These are phyloP conservation scores for Cenchrus fungigraminus DNA, from an alignment of 176 grass and related monocot species.

Conservation along the genomic window DNA sequence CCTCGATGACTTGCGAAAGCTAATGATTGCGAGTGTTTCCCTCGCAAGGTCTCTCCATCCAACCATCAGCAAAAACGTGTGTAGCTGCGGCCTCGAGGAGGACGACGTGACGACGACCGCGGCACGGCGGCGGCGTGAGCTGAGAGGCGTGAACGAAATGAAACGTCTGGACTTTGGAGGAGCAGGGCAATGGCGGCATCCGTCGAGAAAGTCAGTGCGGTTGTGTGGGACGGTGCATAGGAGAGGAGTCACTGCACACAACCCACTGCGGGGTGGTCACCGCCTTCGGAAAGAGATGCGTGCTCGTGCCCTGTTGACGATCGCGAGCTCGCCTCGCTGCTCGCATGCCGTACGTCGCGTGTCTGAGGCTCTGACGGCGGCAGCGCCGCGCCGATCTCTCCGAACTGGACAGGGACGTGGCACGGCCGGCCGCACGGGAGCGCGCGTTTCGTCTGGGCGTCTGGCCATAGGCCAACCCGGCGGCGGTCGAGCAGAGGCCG, in stretches of 20 bases:
- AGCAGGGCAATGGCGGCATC: background rate
- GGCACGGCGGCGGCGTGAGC: background rate
- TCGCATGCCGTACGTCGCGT: no score
- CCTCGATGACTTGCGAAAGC: constrained; percentile 5
- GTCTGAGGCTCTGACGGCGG: no score
- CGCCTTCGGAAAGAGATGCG: background rate
- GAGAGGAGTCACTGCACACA: no score
- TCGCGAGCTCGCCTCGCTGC: background rate
- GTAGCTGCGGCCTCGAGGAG: background rate
- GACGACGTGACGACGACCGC: background rate
- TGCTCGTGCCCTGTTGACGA: no score
- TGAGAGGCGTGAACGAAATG: background rate
- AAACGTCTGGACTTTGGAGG: background rate
- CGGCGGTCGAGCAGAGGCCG: no score
- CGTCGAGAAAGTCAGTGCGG: background rate
- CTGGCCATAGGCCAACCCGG: no score
- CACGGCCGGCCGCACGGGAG: no score
- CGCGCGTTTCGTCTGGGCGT: no score
- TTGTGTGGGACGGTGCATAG: background rate
- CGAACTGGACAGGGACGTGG: no score
- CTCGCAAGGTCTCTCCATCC: background rate
- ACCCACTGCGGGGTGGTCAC: background rate
- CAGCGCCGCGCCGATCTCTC: no score
- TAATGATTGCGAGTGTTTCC: background rate
- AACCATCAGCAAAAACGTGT: background rate